phyloP scores from a whole-genome alignment of 1,284 basidiomycete species.

The Irpex sp. region DNA sequence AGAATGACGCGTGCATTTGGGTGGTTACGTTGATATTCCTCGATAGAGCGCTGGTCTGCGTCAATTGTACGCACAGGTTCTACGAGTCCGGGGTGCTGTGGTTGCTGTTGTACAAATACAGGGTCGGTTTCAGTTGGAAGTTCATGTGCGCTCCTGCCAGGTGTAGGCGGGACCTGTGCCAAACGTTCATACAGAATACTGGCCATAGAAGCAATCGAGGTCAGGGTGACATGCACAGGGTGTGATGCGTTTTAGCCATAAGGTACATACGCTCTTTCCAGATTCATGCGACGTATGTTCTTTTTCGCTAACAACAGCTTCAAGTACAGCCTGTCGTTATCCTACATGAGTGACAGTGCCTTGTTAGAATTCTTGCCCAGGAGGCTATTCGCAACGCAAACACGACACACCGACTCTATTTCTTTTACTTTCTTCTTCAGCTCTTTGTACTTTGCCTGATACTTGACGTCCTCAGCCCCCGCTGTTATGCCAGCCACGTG shows the following conservation, averaged over 20 bases:
- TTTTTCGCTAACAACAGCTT: constrained; percentile 80
- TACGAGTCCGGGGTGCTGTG: constrained; percentile 31
- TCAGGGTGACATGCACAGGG: background rate
- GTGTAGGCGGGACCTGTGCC: constrained; percentile 52
- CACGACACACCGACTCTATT: constrained; percentile 69
- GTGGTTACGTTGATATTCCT: constrained; percentile 45
- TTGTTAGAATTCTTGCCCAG: background rate
- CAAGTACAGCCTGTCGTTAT: constrained; percentile 85
- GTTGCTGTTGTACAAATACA: constrained; percentile 21
- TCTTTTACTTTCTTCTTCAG: constrained; percentile 87
- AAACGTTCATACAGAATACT: constrained; percentile 80
- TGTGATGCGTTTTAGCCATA: constrained; percentile 8
- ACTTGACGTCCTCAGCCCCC: constrained; percentile 84
- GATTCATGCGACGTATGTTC: constrained; percentile 83
- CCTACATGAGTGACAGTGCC: constrained; percentile 38
- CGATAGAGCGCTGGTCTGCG: constrained; percentile 39
- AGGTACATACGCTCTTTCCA: constrained; percentile 81
- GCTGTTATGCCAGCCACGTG: constrained; percentile 65
- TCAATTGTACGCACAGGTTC: constrained; percentile 22
- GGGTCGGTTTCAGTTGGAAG: constrained; percentile 25
- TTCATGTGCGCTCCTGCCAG: constrained; percentile 33
- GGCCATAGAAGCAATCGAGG: background rate
- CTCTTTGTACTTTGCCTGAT: constrained; percentile 87
- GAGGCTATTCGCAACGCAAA: background rate
- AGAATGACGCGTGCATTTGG: constrained; percentile 40